phyloP scores from a whole-genome alignment of 1,284 basidiomycete species.

The Ustilago shanxiensis region DNA sequence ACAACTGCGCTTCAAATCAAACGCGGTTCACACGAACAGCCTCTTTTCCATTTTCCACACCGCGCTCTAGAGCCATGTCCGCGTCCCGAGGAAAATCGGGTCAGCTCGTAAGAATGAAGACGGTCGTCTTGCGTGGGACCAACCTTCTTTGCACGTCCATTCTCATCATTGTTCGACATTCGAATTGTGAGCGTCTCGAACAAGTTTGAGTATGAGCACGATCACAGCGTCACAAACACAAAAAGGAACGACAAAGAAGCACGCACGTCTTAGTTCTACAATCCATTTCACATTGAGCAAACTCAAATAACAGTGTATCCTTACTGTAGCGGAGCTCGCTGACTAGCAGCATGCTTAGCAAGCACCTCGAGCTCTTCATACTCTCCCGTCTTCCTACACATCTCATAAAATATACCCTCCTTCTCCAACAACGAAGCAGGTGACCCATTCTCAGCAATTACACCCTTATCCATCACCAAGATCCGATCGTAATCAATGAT shows the following conservation, averaged over 20 bases:
- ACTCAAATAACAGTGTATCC: not conserved
- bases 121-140: no score
- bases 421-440: slow-evolving; percentile 71
- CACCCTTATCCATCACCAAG: slow-evolving; percentile 73
- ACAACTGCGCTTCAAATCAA: no score
- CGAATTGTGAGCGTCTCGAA: no score
- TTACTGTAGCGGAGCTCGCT: not conserved
- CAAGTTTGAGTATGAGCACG: no score
- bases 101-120: no score
- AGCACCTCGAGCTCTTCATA: slow-evolving; percentile 43
- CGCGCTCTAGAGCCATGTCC: slow-evolving; percentile 4
- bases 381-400: slow-evolving; percentile 59
- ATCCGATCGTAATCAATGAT: slow-evolving; percentile 72
- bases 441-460: slow-evolving; percentile 73
- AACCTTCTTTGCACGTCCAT: no score
- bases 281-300: not conserved
- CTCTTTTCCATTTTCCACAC: not conserved
- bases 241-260: no score
- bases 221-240: no score
- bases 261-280: no score
- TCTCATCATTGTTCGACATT: no score
- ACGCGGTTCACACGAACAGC: not conserved
- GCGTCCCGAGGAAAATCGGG: slow-evolving; percentile 5
- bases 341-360: slow-evolving; percentile 21
- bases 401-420: slow-evolving; percentile 51